phyloP scores from a whole-genome alignment of 768 basidiomycete genomes.

The Auricularia auricula-judae region DNA sequence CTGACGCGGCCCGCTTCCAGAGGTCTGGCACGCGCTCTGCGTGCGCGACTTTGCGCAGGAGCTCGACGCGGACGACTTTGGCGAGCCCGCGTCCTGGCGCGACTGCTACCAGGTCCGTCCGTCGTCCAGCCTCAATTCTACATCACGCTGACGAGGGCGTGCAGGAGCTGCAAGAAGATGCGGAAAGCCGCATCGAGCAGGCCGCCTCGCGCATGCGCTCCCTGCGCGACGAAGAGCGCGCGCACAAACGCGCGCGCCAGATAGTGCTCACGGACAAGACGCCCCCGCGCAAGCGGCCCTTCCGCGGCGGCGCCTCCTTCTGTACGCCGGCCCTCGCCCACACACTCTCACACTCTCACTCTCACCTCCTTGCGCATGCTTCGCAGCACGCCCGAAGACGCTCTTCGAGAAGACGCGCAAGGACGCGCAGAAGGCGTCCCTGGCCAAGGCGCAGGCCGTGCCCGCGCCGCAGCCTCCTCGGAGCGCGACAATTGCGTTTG shows the following conservation, averaged over 20 bases:
- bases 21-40: slow-evolving; percentile 33
- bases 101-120: slow-evolving; percentile 53
- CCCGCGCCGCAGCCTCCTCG: not conserved
- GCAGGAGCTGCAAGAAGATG: slow-evolving; percentile 46
- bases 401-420: slow-evolving; percentile 68
- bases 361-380: slow-evolving; percentile 20
- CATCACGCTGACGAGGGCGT: slow-evolving; percentile 8
- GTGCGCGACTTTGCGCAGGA: slow-evolving; percentile 43
- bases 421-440: slow-evolving; percentile 54
- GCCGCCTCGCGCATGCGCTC: slow-evolving; percentile 49
- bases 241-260: slow-evolving; percentile 66
- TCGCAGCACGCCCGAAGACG: slow-evolving; percentile 42
- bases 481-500: not conserved
- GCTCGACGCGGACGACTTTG: slow-evolving; percentile 18
- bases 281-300: slow-evolving; percentile 51
- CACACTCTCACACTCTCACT: not conserved
- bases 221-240: slow-evolving; percentile 57
- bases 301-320: no score
- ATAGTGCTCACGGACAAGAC: slow-evolving; percentile 64
- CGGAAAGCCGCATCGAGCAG: slow-evolving; percentile 55
- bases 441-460: slow-evolving; percentile 29
- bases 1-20: slow-evolving; percentile 26
- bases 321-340: not conserved
- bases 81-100: slow-evolving; percentile 54
- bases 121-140: not conserved